Evolutionary conservation across 257 asterid species (phyloP).

Genomic region (Solanum gandarillasii): DNA sequence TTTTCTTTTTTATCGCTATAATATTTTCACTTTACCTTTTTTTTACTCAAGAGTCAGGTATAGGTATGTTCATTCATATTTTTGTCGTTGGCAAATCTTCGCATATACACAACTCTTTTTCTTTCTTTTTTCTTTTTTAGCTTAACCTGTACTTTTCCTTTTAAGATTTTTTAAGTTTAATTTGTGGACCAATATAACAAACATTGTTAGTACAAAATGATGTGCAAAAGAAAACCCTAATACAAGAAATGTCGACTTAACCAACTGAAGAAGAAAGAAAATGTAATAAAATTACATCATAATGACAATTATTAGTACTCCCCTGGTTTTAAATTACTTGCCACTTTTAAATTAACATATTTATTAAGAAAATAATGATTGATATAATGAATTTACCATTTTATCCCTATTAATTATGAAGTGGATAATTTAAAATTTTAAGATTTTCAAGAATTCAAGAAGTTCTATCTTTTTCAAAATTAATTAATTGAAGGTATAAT

Average conservation of each 20-base stretch:
- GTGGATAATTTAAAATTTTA: too few species aligned
- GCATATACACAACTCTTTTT: background rate
- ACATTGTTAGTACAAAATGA: background rate
- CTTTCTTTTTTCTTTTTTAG: background rate
- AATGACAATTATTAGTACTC: background rate
- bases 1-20: too few species aligned
- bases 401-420: too few species aligned
- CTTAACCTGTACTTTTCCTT: conserved; percentile 1
- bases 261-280: background rate
- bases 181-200: background rate
- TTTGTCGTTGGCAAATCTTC: background rate
- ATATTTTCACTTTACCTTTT: too few species aligned
- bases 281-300: background rate
- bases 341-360: too few species aligned
- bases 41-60: too few species aligned
- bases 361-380: too few species aligned
- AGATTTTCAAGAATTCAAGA: too few species aligned
- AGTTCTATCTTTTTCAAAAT: too few species aligned
- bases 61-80: too few species aligned
- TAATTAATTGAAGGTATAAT: too few species aligned
- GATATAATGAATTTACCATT: too few species aligned
- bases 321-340: background rate
- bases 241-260: background rate
- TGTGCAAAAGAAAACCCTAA: background rate
- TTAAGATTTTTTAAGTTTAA: background rate